phyloP scores from a whole-genome alignment of 164 flowering plant genomes.

The Magnolia kwangsiensis region DNA sequence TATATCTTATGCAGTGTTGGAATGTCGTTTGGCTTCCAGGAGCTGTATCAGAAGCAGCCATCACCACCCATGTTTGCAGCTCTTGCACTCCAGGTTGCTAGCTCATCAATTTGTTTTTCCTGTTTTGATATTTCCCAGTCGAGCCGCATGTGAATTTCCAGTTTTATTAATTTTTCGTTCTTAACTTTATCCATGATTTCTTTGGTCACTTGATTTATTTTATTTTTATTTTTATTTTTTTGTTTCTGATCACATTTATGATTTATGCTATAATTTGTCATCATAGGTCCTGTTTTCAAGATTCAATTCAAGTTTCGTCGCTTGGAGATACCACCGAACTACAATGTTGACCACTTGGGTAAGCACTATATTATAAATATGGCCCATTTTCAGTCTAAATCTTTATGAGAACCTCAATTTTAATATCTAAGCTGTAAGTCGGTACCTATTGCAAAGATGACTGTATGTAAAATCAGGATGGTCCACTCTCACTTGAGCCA shows the following conservation, averaged over 20 bases:
- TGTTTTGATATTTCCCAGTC: neutral
- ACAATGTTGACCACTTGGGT: constrained; percentile 77
- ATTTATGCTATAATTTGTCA: neutral
- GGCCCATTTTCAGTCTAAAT: no score
- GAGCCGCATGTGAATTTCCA: neutral
- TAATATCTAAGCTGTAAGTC: neutral
- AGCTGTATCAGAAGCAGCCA: constrained; percentile 69
- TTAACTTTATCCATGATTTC: neutral
- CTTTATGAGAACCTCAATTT: neutral
- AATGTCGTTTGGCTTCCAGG: constrained; percentile 98
- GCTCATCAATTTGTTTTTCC: neutral
- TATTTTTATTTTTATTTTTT: no score
- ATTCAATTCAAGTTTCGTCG: constrained; percentile 87
- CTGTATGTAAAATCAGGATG: neutral
- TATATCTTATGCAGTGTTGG: constrained; percentile 58
- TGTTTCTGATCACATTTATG: neutral
- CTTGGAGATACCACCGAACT: constrained; percentile 82
- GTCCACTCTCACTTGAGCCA: neutral
- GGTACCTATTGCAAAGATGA: neutral
- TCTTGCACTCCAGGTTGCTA: constrained; percentile 71
- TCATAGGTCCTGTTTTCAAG: constrained; percentile 70
- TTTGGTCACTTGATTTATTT: no score
- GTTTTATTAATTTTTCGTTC: neutral
- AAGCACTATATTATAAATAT: constrained; percentile 14
- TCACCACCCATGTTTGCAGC: constrained; percentile 63